Conservation (phyloP, 2,329 filamentous ascomycete genomes). For the Pestalotiopsis sp. region DNA sequence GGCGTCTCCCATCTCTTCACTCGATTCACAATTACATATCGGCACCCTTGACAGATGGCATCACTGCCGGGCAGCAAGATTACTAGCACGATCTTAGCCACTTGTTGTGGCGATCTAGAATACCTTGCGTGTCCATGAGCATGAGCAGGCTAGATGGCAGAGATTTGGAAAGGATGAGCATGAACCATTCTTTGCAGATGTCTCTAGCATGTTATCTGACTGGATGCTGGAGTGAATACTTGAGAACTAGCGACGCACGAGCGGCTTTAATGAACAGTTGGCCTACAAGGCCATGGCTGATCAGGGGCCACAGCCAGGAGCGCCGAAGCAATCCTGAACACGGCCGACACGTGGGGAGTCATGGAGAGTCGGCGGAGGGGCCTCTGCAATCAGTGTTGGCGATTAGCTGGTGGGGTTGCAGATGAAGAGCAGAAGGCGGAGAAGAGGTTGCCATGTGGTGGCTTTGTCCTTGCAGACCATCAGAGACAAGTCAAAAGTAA, state of each 20-base stretch:
- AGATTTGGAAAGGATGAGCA: slow-evolving; percentile 1
- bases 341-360: neutral
- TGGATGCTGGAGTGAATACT: neutral
- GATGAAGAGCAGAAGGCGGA: neutral
- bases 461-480: neutral
- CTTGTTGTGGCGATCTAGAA: neutral
- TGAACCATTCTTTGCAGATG: neutral
- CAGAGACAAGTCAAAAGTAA: neutral
- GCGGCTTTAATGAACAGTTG: neutral
- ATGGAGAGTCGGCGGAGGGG: neutral
- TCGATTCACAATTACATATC: slow-evolving; percentile 14
- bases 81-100: slow-evolving; percentile 1
- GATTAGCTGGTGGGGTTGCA: neutral
- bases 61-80: slow-evolving; percentile 1
- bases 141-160: neutral
- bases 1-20: slow-evolving; percentile 29
- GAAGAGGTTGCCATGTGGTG: neutral
- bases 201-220: neutral
- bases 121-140: neutral
- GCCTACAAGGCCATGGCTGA: neutral
- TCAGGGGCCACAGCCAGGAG: neutral
- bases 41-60: neutral
- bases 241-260: neutral
- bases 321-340: neutral
- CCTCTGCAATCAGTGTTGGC: neutral